phyloP scores from a whole-genome alignment of 139 green algal species.

The Coccomyxa sp. region DNA sequence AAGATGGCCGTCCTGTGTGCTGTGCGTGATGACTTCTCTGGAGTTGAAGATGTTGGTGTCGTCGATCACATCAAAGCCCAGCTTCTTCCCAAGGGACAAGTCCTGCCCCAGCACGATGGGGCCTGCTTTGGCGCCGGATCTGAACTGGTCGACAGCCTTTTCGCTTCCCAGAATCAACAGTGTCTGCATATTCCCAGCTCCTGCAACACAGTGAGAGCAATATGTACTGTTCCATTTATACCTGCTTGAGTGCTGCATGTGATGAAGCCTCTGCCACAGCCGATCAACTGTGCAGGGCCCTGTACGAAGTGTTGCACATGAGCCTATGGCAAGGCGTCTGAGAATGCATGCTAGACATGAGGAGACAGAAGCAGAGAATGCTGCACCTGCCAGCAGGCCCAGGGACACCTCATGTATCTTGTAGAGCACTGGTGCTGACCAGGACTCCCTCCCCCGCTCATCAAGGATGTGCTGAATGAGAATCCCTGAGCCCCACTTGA shows the following conservation, averaged over 20 bases:
- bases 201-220: not conserved
- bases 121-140: not conserved
- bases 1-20: not conserved
- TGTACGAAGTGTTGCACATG: not conserved
- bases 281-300: too few species aligned
- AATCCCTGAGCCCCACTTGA: not conserved
- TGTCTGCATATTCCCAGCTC: not conserved
- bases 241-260: not conserved
- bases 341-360: not conserved
- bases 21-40: not conserved
- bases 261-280: too few species aligned
- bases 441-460: not conserved
- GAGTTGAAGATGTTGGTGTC: not conserved
- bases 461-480: not conserved
- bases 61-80: not conserved
- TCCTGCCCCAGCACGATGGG: not conserved
- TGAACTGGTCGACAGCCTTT: not conserved
- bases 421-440: conserved; percentile 4
- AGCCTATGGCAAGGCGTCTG: not conserved
- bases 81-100: not conserved
- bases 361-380: too few species aligned
- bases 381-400: conserved; percentile 2
- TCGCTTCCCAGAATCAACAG: not conserved
- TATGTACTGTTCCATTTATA: too few species aligned
- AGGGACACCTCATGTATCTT: conserved; percentile 4